Conservation (phyloP, 768 basidiomycete genomes). For the Sporobolomyces pararoseus region DNA sequence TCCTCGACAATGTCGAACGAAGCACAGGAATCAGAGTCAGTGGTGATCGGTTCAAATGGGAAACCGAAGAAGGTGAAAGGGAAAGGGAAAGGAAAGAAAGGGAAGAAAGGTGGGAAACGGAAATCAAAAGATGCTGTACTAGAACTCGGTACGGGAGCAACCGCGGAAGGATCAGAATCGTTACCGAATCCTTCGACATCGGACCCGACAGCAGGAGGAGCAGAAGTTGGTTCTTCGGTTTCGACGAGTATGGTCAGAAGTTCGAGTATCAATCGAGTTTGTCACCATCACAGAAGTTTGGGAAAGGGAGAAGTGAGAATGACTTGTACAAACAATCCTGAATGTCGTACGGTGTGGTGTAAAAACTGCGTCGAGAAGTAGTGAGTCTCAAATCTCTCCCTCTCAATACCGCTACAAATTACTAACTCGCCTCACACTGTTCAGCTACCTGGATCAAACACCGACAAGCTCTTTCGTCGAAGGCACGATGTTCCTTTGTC, state of each 20-base stretch:
- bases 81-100: background rate
- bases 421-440: background rate
- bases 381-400: constrained; percentile 7
- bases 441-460: constrained; percentile 26
- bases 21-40: background rate
- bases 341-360: constrained; percentile 34
- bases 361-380: constrained; percentile 23
- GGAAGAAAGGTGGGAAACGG: background rate
- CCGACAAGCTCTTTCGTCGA: background rate
- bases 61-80: background rate
- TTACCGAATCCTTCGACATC: too few relatives aligned
- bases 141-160: background rate
- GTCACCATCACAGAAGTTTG: constrained; percentile 32
- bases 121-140: background rate
- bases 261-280: constrained; percentile 24
- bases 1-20: background rate
- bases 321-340: constrained; percentile 27
- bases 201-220: background rate
- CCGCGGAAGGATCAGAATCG: too few relatives aligned
- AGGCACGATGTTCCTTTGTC: constrained; percentile 3
- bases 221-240: background rate
- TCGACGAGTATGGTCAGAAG: background rate
- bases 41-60: background rate
- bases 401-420: background rate
- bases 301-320: constrained; percentile 19